phyloP scores from a whole-genome alignment of 1,284 basidiomycete genomes.

The Naganishia albida region DNA sequence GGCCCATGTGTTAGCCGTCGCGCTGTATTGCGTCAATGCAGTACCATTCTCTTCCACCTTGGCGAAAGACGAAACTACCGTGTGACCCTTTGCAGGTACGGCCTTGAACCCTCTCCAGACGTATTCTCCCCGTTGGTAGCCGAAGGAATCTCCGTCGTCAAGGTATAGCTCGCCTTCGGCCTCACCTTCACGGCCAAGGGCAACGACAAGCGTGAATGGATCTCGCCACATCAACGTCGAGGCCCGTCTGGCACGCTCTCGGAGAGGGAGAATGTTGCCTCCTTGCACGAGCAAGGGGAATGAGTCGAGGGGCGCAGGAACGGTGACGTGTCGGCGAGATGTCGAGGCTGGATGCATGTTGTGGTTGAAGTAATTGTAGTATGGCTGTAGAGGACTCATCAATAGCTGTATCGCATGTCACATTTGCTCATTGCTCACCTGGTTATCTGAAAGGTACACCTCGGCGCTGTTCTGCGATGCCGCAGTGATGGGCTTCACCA shows the following conservation, averaged over 20 bases:
- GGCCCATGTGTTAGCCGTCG: conserved; percentile 65
- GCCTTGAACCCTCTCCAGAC: conserved; percentile 79
- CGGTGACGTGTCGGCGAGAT: conserved; percentile 67
- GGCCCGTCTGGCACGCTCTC: conserved; percentile 81
- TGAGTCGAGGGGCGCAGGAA: conserved; percentile 74
- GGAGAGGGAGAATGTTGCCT: conserved; percentile 84
- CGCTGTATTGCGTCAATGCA: conserved; percentile 53
- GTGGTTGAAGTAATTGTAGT: conserved; percentile 89
- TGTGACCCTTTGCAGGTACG: conserved; percentile 52
- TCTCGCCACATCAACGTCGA: conserved; percentile 86
- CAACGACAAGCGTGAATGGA: conserved; percentile 88
- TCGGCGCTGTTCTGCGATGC: conserved; percentile 70
- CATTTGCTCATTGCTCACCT: conserved; percentile 59
- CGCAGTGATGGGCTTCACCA: conserved; percentile 86
- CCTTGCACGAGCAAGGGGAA: conserved; percentile 87
- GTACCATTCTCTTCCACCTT: conserved; percentile 32
- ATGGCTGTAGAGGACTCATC: conserved; percentile 61
- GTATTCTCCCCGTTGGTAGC: conserved; percentile 74
- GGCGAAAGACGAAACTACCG: conserved; percentile 58
- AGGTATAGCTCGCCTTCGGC: conserved; percentile 88
- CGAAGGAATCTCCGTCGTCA: conserved; percentile 89
- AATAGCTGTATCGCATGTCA: background rate
- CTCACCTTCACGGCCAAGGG: conserved; percentile 65
- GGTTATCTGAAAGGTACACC: conserved; percentile 85
- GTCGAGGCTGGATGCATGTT: conserved; percentile 65